Evolutionary conservation across 768 basidiomycete species (phyloP).

Genomic region (Mycena belliarum): DNA sequence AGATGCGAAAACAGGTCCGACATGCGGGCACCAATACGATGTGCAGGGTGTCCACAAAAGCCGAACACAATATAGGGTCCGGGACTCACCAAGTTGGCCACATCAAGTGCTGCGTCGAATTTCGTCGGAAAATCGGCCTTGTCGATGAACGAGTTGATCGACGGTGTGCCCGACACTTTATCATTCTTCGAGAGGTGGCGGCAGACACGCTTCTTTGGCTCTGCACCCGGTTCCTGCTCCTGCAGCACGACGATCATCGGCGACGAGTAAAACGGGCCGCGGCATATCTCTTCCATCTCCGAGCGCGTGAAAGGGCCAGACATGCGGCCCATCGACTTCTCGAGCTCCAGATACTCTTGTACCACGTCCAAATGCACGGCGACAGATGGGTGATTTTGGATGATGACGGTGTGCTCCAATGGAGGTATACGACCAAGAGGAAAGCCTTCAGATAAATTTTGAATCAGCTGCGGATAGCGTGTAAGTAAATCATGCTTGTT

Average conservation of each 20-base stretch:
- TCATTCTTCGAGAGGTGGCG: too few relatives aligned
- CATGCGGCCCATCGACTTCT: slow-evolving; percentile 4
- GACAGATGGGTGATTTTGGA: slow-evolving; percentile 18
- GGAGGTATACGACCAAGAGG: neutral
- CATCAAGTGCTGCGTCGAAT: slow-evolving; percentile 15
- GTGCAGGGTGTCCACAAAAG: too few relatives aligned
- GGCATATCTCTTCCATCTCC: slow-evolving; percentile 15
- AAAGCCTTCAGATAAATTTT: slow-evolving; percentile 31
- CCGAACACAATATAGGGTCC: too few relatives aligned
- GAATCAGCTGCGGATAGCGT: slow-evolving; percentile 31
- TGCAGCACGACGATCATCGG: slow-evolving; percentile 23
- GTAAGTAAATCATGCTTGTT: slow-evolving; percentile 21
- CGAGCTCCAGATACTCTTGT: neutral
- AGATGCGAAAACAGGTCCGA: too few relatives aligned
- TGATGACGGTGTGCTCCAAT: neutral
- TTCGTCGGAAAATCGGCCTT: slow-evolving; percentile 22
- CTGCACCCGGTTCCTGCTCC: neutral
- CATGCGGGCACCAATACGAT: too few relatives aligned
- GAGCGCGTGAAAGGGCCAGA: slow-evolving; percentile 10
- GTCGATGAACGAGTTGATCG: slow-evolving; percentile 23
- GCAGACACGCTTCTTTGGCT: too few relatives aligned
- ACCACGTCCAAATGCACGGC: neutral
- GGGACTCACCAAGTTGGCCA: slow-evolving; percentile 8
- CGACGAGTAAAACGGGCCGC: slow-evolving; percentile 28
- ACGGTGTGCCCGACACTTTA: neutral